Base-by-base conservation (phyloP, 768 basidiomycete species). In the Kwoniella sp. region DNA sequence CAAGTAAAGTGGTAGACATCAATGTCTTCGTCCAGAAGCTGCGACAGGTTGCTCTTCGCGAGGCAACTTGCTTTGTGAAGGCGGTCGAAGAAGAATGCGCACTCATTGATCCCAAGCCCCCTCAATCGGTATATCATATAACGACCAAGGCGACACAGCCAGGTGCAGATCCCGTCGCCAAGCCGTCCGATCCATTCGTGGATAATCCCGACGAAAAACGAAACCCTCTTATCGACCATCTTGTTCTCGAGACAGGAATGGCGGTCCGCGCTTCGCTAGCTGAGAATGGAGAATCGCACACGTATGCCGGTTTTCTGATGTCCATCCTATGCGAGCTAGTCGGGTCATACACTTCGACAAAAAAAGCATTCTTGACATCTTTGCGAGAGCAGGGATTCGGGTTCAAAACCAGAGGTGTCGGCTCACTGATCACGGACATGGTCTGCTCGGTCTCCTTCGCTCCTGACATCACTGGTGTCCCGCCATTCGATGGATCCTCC, bases 341-440 rank as follows among this genome's bases (percentile, higher is more conserved):
- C 11, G 89, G 93, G 56, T 96, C 90, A 11, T 99, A 98, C 64
- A 86, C 90, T 60, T 73, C 83, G 5, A 92, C 89, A 82, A 99
- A 98, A 73, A 70, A 84, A 22, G 84, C 86, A 5, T 89, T 99
- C 74, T 72, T 95, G 46, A 85, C 87, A 0, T 89, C 82, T 63
- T 81, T 4, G 75, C 80, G n/a, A 88, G 88, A 73, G 63, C 73
- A 20, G 46, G 58, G 45, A 28, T 50, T 53, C 9, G 50, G 38
- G 31, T 36, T 22, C 14, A 88, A 83, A 62, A 80, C 81, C 64
- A 79, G 84, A 52, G 76, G 82, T 5, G 84, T 89, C 26, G 78
- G 91, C 9, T 82, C 85, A 42, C 77, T 96, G 33, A 80, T 98
- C 25, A 81, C 82, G 26, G 89, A 95, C 20, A 79, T 95, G 25